Conservation (phyloP, 2,329 filamentous ascomycete species). For the Colletotrichum sojae region DNA sequence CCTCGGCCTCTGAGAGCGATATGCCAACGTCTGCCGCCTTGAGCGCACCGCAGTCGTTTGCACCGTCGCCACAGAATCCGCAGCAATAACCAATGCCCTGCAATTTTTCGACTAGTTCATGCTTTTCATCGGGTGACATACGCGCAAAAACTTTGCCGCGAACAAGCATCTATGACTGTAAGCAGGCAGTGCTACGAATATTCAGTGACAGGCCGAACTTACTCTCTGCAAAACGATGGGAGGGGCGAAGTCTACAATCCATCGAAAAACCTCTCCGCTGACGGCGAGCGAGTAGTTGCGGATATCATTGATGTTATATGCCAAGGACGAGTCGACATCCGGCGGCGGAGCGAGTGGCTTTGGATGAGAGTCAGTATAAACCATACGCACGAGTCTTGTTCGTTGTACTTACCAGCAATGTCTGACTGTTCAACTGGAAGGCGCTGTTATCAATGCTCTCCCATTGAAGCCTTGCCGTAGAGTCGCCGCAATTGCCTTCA, state of each 20-base stretch:
- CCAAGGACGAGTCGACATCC: slow-evolving; percentile 84
- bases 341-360: slow-evolving; percentile 80
- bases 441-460: slow-evolving; percentile 93
- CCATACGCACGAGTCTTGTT: slow-evolving; percentile 5
- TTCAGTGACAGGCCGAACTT: slow-evolving; percentile 46
- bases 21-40: slow-evolving; percentile 99
- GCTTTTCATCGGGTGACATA: slow-evolving; percentile 99
- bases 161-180: slow-evolving; percentile 80
- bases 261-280: slow-evolving; percentile 94
- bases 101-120: slow-evolving; percentile 96
- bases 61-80: slow-evolving; percentile 97
- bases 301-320: slow-evolving; percentile 85
- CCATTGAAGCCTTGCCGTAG: slow-evolving; percentile 84
- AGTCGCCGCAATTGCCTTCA: slow-evolving; percentile 78
- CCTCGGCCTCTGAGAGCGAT: slow-evolving; percentile 96
- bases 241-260: slow-evolving; percentile 92
- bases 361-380: slow-evolving; percentile 30
- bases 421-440: slow-evolving; percentile 83
- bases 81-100: slow-evolving; percentile 96
- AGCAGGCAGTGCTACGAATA: background rate
- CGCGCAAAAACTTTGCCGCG: slow-evolving; percentile 94
- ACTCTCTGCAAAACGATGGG: slow-evolving; percentile 82
- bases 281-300: slow-evolving; percentile 91
- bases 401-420: slow-evolving; percentile 72
- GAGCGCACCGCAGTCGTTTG: slow-evolving; percentile 96